A percentile compares a stretch with the other conserved stretches of the same genome.
These are phyloP conservation scores for Cronartium ribicola DNA, from an alignment of 1,284 basidiomycete genomes.

Conservation along the genomic window DNA sequence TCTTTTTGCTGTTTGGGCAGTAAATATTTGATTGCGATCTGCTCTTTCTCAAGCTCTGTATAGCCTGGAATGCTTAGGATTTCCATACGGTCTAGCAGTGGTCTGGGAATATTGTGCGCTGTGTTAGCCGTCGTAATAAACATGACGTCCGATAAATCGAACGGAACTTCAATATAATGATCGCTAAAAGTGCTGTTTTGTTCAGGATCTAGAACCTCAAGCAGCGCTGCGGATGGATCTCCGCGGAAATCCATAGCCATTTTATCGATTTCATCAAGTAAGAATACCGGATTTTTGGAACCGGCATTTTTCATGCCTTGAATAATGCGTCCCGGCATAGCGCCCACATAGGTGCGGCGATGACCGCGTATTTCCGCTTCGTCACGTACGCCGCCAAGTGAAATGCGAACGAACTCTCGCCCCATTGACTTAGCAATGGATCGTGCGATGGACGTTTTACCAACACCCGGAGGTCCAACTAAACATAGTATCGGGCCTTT, in stretches of 20 bases:
- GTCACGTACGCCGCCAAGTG: conserved; percentile 91
- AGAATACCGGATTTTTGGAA: conserved; percentile 90
- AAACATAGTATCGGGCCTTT: conserved; percentile 95
- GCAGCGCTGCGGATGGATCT: conserved; percentile 85
- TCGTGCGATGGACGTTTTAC: conserved; percentile 82
- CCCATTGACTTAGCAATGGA: conserved; percentile 82
- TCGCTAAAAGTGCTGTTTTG: conserved; percentile 95
- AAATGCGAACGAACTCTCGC: conserved; percentile 89
- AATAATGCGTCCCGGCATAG: conserved; percentile 95
- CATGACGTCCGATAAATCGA: conserved; percentile 89
- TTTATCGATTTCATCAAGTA: conserved; percentile 99
- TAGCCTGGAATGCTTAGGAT: conserved; percentile 95
- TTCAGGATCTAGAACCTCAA: conserved; percentile 98
- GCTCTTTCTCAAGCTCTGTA: conserved; percentile 91
- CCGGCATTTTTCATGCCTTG: conserved; percentile 95
- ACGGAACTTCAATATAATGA: conserved; percentile 76
- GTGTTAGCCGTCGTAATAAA: conserved; percentile 95
- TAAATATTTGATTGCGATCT: conserved; percentile 86
- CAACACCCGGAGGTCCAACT: conserved; percentile 93
- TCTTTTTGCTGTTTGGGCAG: conserved; percentile 91
- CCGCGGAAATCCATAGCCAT: conserved; percentile 88
- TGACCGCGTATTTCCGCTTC: conserved; percentile 99
- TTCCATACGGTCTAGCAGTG: conserved; percentile 83
- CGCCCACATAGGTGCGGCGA: conserved; percentile 90
- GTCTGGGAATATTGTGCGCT: conserved; percentile 92